A percentile compares a stretch with the other conserved stretches of the same genome.
Conservation (phyloP, 1,284 basidiomycete species). For the Malassezia dermatis region DNA sequence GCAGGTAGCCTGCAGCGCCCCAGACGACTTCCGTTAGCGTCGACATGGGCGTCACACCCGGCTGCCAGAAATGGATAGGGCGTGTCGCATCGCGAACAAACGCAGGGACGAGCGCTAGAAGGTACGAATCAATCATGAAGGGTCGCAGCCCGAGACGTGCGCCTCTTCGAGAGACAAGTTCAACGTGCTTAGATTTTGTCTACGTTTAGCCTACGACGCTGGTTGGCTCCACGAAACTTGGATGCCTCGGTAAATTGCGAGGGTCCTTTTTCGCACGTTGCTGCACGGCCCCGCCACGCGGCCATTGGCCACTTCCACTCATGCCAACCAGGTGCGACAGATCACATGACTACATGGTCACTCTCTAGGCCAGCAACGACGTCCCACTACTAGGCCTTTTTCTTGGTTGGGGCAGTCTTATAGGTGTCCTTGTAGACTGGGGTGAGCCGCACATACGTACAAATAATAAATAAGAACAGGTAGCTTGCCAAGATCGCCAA, state of each 20-base stretch:
- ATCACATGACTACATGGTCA: not conserved
- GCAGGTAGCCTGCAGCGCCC: conserved; percentile 69
- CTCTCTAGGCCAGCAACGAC: no score
- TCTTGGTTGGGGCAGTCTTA: conserved; percentile 24
- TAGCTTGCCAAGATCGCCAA: conserved; percentile 79
- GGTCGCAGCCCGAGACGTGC: not conserved
- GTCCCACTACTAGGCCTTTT: conserved; percentile 1
- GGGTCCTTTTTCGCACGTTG: not conserved
- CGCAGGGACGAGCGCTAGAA: not conserved
- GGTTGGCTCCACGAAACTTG: not conserved
- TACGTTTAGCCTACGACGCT: not conserved
- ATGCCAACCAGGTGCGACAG: not conserved
- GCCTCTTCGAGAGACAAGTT: not conserved
- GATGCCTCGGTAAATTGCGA: not conserved
- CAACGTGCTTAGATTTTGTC: no score
- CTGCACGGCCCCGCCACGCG: no score
- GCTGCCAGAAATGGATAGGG: conserved; percentile 21
- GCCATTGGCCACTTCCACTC: not conserved
- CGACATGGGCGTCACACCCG: conserved; percentile 33
- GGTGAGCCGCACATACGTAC: not conserved
- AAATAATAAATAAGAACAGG: conserved; percentile 46
- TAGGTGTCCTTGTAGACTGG: conserved; percentile 48
- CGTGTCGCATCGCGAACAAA: conserved; percentile 16
- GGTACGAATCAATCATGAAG: not conserved
- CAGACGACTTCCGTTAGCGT: conserved; percentile 24